Conservation (phyloP, 805 yeast genomes). For the Saccharomycopsis oosterbeekiorum region DNA sequence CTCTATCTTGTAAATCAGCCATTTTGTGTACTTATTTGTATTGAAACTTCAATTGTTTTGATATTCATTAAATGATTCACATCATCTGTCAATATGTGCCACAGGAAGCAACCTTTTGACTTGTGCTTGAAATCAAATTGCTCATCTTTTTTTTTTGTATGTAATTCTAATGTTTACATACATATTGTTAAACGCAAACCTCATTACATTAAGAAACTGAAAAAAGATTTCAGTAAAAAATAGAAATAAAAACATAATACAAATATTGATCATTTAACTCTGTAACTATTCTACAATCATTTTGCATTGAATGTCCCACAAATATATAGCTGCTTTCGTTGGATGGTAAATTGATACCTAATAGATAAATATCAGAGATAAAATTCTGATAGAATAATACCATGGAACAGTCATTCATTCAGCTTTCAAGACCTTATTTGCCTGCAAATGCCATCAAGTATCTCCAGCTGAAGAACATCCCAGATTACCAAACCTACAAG, state of each 20-base stretch:
- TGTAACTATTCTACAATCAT: neutral
- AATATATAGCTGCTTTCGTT: too few species aligned
- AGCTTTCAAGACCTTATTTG: constrained; percentile 52
- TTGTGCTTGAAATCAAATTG: neutral
- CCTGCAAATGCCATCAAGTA: constrained; percentile 43
- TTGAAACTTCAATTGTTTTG: neutral
- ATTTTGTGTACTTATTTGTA: constrained; percentile 5
- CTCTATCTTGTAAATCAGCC: constrained; percentile 29
- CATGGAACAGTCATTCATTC: constrained; percentile 21
- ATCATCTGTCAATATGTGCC: neutral
- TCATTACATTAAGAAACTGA: neutral
- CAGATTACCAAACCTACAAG: constrained; percentile 38
- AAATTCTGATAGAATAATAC: neutral
- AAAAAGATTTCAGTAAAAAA: too few species aligned
- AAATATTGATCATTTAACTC: neutral
- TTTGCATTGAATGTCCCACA: neutral
- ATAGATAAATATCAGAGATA: too few species aligned
- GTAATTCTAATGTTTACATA: too few species aligned
- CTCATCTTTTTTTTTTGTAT: neutral
- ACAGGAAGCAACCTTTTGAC: neutral
- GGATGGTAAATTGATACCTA: too few species aligned
- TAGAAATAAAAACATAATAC: too few species aligned
- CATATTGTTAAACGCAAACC: too few species aligned
- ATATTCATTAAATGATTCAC: too few species aligned
- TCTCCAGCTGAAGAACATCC: constrained; percentile 43